These are phyloP conservation scores for Flagelloscypha sp. DNA, from an alignment of 768 basidiomycete genomes.

Conservation along the genomic window DNA sequence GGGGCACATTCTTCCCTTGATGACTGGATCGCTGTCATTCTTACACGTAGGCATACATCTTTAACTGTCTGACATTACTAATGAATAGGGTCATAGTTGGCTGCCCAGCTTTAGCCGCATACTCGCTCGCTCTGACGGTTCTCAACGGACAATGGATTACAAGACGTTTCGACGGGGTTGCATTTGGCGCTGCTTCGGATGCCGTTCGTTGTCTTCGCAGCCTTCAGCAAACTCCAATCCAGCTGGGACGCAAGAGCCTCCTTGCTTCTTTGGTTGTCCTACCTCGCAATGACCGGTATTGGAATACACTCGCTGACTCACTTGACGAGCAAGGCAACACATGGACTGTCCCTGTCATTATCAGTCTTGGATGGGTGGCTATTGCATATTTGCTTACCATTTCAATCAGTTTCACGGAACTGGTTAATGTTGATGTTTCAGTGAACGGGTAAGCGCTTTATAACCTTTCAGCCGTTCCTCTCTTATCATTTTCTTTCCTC, in stretches of 20 bases:
- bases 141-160: constrained; percentile 38
- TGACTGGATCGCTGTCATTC: constrained; percentile 33
- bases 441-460: too few relatives aligned
- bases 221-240: constrained; percentile 6
- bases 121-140: constrained; percentile 35
- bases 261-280: constrained; percentile 9
- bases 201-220: constrained; percentile 27
- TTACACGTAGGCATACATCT: too few relatives aligned
- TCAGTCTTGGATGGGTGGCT: constrained; percentile 10
- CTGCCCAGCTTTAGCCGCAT: constrained; percentile 35
- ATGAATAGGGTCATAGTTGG: too few relatives aligned
- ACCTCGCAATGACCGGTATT: constrained; percentile 7
- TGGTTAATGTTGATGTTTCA: too few relatives aligned
- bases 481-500: too few relatives aligned
- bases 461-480: too few relatives aligned
- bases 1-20: constrained; percentile 30
- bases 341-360: constrained; percentile 13
- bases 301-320: constrained; percentile 4
- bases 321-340: constrained; percentile 23
- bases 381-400: constrained; percentile 13
- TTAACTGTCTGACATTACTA: too few relatives aligned
- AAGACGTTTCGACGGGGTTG: constrained; percentile 19
- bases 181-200: constrained; percentile 21
- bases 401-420: constrained; percentile 24
- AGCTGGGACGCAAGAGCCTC: constrained; percentile 4